Evolutionary conservation across 2,329 filamentous ascomycete species (phyloP), one percentile per base, ranked within the genome.

Genomic region (Cadophora sp.): DNA sequence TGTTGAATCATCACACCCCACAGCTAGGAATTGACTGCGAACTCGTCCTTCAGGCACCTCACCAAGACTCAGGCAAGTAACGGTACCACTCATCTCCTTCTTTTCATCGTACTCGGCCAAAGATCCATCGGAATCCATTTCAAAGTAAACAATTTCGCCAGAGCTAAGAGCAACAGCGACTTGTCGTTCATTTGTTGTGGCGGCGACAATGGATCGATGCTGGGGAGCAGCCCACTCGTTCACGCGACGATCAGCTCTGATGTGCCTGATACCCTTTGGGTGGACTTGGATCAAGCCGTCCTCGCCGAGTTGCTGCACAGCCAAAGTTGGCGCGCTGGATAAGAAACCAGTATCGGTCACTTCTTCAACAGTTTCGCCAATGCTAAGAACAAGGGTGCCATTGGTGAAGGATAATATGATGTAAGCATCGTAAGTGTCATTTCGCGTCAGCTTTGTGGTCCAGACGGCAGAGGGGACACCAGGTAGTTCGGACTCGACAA

Each of bases 71-170:
- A 99, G 84, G 73, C 92, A 97, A 22, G 94, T 98, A 60, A 99
- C 94, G 0, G 94, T 97, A 56, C 94, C 95, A 64, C 92, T 94
- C 92, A 99, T 96, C 76, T 97, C 92, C 75, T 94, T 93, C 79
- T 95, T 94, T 76, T 98, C 94, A 72, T 98, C 92, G 73, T 97
- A 97, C 81, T 98, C 95, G 40, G 93, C 93, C 37, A 98, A 84
- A 3, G 92, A 92, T 34, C 94, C 94, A 79, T 98, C 95, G 0
- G 89, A 87, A 76, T 97, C 96, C 89, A 97, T 95, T 79, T 99
- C 97, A 74, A 99, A 99, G 78, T 98, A 99, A 51, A 97, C 92
- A 71, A 99, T 95, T 79, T 99, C 96, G 46, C 95, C 95, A 9
- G 94, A 97, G 77, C 94, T 98, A 29, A 99, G 84, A 0, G 96